These are phyloP conservation scores for Crotalaria pallida DNA, from an alignment of 306 rosid genomes.

Conservation along the genomic window DNA sequence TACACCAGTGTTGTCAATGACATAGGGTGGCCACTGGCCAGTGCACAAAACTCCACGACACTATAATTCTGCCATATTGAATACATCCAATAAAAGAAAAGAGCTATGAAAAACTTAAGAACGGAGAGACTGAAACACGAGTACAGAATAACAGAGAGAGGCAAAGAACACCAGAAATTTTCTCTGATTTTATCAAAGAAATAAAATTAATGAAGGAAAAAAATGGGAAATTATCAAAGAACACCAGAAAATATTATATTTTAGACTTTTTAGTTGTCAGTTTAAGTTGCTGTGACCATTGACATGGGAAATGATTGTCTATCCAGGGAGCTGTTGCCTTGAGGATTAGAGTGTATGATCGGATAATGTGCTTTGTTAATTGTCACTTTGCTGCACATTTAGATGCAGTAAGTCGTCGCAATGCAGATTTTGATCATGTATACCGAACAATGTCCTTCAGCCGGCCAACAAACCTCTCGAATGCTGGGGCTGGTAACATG, in stretches of 20 bases:
- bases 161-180: not conserved
- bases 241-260: too few species aligned
- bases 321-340: conserved; percentile 98
- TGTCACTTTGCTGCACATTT: conserved; percentile 99
- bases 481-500: conserved; percentile 64
- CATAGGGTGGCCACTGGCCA: not conserved
- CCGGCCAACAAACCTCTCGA: conserved; percentile 54
- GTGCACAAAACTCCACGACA: not conserved
- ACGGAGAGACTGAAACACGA: not conserved
- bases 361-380: conserved; percentile 81
- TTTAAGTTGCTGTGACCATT: conserved; percentile 21
- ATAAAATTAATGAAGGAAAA: not conserved
- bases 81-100: not conserved
- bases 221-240: too few species aligned
- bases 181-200: not conserved
- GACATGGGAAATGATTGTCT: conserved; percentile 37
- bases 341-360: conserved; percentile 82
- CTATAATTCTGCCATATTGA: not conserved
- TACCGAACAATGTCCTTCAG: conserved; percentile 78
- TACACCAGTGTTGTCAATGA: not conserved
- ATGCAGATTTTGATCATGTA: conserved; percentile 90
- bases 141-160: not conserved
- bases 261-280: not conserved
- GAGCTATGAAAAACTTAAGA: not conserved
- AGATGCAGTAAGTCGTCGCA: conserved; percentile 92